phyloP scores from a whole-genome alignment of 495 filamentous ascomycete species.

The Neurospora tetraspora region DNA sequence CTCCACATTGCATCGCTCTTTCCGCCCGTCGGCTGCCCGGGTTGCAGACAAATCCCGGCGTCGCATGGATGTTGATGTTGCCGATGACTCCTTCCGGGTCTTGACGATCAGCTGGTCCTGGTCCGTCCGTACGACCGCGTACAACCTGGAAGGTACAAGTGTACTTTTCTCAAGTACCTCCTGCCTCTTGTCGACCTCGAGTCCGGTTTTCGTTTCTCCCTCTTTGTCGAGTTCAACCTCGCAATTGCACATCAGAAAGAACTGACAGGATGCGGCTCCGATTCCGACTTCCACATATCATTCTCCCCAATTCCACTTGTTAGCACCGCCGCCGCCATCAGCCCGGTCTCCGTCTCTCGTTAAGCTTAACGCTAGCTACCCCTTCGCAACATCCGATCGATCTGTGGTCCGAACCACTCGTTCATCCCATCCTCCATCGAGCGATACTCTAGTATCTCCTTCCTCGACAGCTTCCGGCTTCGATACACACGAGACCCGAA shows the following conservation, averaged over 20 bases:
- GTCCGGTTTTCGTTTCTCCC: too few species aligned
- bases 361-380: neutral
- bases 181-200: neutral
- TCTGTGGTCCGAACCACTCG: neutral
- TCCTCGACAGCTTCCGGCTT: neutral
- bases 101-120: neutral
- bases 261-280: neutral
- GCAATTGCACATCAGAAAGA: neutral
- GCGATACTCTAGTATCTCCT: neutral
- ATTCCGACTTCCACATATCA: too few species aligned
- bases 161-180: neutral
- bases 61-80: neutral
- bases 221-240: neutral
- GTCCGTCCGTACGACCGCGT: neutral
- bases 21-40: neutral
- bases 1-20: neutral
- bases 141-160: neutral
- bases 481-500: neutral
- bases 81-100: neutral
- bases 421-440: neutral
- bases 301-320: neutral
- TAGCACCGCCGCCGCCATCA: neutral
- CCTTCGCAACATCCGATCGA: neutral
- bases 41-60: neutral
- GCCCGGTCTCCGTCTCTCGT: neutral